Evolutionary conservation across 2,329 filamentous ascomycete genomes (phyloP).

Genomic region (Pseudogymnoascus sp.): DNA sequence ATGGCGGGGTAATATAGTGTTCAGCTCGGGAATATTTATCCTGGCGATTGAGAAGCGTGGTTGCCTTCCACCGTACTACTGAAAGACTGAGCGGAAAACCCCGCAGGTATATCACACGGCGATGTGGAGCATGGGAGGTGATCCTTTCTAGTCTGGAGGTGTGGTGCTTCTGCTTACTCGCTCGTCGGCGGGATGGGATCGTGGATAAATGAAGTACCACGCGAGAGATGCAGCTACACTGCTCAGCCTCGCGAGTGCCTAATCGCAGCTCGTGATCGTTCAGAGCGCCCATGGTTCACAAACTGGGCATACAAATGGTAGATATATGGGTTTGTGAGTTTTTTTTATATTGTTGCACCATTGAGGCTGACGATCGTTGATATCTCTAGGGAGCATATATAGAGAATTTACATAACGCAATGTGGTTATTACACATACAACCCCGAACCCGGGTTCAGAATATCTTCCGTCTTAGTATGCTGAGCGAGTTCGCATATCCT

Average conservation of each 20-base stretch:
- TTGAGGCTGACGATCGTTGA: neutral
- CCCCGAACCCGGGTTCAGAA: neutral
- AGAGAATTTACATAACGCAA: slow-evolving; percentile 2
- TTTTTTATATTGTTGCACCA: slow-evolving; percentile 3
- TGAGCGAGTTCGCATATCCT: slow-evolving; percentile 50
- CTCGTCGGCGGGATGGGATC: neutral
- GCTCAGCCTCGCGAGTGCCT: neutral
- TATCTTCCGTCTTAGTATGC: slow-evolving; percentile 32
- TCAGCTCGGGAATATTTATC: neutral
- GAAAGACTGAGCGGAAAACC: neutral
- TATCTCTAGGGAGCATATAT: neutral
- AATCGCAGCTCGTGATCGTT: neutral
- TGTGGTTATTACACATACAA: slow-evolving; percentile 5
- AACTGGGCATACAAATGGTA: neutral
- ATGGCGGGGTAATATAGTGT: neutral
- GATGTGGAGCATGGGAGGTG: neutral
- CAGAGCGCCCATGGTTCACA: neutral
- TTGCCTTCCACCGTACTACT: neutral
- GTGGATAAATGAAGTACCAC: neutral
- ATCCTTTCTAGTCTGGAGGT: neutral
- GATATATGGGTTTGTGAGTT: neutral
- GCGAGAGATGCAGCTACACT: neutral
- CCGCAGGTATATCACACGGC: neutral
- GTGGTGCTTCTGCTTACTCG: neutral
- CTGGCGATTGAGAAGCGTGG: neutral